A percentile compares a stretch with the other conserved stretches of the same genome.
Evolutionary conservation across 148 eudicot genomes (phyloP).

Genomic region (Simmondsia chinensis): DNA sequence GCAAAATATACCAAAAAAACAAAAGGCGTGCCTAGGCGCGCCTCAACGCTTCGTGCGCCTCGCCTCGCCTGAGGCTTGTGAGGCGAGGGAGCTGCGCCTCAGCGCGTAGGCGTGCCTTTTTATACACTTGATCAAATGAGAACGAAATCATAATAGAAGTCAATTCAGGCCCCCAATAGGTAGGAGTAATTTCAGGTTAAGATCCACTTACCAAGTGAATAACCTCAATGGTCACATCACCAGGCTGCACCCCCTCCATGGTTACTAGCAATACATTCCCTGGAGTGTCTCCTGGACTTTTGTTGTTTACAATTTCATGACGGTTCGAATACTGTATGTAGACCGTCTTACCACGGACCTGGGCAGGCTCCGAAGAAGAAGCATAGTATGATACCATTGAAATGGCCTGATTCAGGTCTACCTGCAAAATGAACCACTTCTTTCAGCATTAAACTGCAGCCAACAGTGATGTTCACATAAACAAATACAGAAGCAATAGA

Average conservation of each 20-base stretch:
- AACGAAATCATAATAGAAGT: too few species aligned
- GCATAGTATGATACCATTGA: slow-evolving; percentile 65
- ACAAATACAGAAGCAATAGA: not conserved
- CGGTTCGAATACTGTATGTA: slow-evolving; percentile 68
- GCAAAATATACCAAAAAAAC: too few species aligned
- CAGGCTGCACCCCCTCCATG: slow-evolving; percentile 70
- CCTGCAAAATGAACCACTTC: slow-evolving; percentile 19
- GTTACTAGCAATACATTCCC: slow-evolving; percentile 77
- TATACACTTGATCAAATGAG: too few species aligned
- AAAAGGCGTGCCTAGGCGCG: too few species aligned
- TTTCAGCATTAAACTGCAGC: slow-evolving; percentile 1
- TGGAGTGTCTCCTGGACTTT: slow-evolving; percentile 55
- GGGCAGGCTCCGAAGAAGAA: slow-evolving; percentile 64
- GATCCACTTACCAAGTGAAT: slow-evolving; percentile 68
- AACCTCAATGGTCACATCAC: slow-evolving; percentile 67
- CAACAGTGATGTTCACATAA: not conserved
- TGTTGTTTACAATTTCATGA: slow-evolving; percentile 68
- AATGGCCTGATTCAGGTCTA: slow-evolving; percentile 65
- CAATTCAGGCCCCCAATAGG: too few species aligned
- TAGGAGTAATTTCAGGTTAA: not conserved
- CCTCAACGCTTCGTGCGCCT: too few species aligned
- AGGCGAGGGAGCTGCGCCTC: too few species aligned
- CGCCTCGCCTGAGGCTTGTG: too few species aligned
- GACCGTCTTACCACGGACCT: slow-evolving; percentile 60
- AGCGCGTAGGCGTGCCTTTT: too few species aligned